Base-by-base conservation (phyloP, 2,329 filamentous ascomycete genomes). In the Ophiocordyceps australis region DNA sequence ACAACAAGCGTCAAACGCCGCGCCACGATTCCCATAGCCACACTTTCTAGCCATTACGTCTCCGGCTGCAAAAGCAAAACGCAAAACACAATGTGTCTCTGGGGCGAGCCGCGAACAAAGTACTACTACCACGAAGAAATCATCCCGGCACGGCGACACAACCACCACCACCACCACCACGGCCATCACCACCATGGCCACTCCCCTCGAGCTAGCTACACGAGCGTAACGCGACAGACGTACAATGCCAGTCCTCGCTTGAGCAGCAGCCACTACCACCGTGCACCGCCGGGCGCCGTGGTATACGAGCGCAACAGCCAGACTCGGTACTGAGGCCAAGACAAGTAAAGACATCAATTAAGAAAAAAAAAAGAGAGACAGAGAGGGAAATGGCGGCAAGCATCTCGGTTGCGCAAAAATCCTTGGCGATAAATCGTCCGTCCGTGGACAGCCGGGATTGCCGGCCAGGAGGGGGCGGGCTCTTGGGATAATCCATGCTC, bases 61-160 rank as follows among this genome's bases (percentile, higher is more conserved):
- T 10, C 17, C 17, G 17, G 7, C 17, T 10, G 17, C 17, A 19
- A 7, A 10, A 7, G 10, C 7, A 19, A 10, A 7, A 19, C 17
- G 17, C 17, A 19, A 10, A 7, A 7, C 7, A 22, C 11, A 15
- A 66, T 67, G 62, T 67, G 62, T 39, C 63, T 66, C 50, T 40
- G 47, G 24, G 34, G 46, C 28, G 47, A 54, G 30, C 52, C 56
- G 28, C 45, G 41, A 17, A 55, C 51, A 21, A 54, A 54, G 24
- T 63, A 67, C 49, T 67, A 67, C 50, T 64, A 66, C 42, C 56
- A 56, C 40, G 58, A 66, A 47, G 61, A 66, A 35, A 51, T 58
- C 34, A 51, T 61, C 24, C 62, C 62, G 22, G 49, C 54, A 30
- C 48, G 57, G 21, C 41, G 38, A 17, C 43, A 51, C 25, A 44